phyloP scores from a whole-genome alignment of 140 eudicot genomes.

The Oenanthe javanica region DNA sequence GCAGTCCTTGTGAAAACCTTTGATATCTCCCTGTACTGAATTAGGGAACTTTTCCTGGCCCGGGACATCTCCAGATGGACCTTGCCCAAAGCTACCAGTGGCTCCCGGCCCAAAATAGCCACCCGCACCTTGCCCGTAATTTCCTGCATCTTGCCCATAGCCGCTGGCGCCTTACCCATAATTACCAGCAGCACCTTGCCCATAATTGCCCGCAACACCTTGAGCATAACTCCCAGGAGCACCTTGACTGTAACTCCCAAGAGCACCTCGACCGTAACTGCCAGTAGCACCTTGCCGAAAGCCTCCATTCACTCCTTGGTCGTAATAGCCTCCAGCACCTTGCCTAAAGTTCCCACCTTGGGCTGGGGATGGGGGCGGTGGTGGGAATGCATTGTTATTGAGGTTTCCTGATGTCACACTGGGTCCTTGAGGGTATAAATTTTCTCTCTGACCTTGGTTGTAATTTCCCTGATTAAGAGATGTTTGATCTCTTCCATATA shows the following conservation, averaged over 20 bases:
- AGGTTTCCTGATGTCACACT: not conserved
- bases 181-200: not conserved
- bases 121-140: not conserved
- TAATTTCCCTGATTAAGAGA: not conserved
- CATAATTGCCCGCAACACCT: not conserved
- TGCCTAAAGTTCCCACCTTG: not conserved
- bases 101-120: not conserved
- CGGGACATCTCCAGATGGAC: not conserved
- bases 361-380: not conserved
- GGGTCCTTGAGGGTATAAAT: conserved; percentile 3
- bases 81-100: not conserved
- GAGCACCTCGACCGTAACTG: not conserved
- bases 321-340: not conserved
- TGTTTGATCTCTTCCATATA: not conserved
- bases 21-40: not conserved
- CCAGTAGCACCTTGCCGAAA: not conserved
- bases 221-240: not conserved
- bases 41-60: conserved; percentile 3
- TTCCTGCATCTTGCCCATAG: too few species aligned
- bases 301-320: not conserved
- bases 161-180: not conserved
- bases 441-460: conserved; percentile 1
- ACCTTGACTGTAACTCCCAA: too few species aligned
- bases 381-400: not conserved
- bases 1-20: not conserved